Evolutionary conservation across 225 moss, liverwort and hornwort species (phyloP).

Genomic region (Neckera pumila): DNA sequence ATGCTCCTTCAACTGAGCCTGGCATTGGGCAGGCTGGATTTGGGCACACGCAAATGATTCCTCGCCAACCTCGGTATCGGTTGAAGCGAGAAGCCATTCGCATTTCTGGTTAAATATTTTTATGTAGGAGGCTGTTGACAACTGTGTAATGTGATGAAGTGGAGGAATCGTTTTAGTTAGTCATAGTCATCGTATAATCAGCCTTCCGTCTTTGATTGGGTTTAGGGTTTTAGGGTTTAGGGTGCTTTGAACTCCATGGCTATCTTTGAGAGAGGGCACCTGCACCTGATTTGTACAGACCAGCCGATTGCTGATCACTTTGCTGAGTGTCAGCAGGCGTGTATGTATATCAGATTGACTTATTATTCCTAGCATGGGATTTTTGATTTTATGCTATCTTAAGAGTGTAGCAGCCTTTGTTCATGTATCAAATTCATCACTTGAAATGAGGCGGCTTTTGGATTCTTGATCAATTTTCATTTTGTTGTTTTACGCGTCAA

Average conservation of each 20-base stretch:
- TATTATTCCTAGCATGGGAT: background rate
- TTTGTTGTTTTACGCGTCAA: background rate
- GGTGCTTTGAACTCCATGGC: background rate
- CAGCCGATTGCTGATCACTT: background rate
- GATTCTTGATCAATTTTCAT: background rate
- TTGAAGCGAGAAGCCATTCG: constrained; percentile 34
- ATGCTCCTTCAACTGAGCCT: constrained; percentile 13
- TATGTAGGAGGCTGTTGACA: background rate
- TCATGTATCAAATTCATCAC: background rate
- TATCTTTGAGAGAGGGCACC: background rate
- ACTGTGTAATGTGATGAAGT: background rate
- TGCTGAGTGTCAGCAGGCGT: background rate
- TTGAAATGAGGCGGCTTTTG: background rate
- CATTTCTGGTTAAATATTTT: constrained; percentile 21
- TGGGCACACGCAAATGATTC: constrained; percentile 19
- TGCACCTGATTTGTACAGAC: background rate
- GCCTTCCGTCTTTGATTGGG: background rate
- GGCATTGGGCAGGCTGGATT: constrained; percentile 23
- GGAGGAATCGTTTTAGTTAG: background rate
- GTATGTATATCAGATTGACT: background rate
- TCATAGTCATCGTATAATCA: background rate
- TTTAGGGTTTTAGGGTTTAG: too few species aligned
- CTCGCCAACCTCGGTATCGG: constrained; percentile 35
- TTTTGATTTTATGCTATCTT: background rate
- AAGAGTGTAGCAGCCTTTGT: background rate